Evolutionary conservation across 75 land plant species (phyloP), one percentile per base, ranked within the genome.

Genomic region (Pinus tabuliformis): DNA sequence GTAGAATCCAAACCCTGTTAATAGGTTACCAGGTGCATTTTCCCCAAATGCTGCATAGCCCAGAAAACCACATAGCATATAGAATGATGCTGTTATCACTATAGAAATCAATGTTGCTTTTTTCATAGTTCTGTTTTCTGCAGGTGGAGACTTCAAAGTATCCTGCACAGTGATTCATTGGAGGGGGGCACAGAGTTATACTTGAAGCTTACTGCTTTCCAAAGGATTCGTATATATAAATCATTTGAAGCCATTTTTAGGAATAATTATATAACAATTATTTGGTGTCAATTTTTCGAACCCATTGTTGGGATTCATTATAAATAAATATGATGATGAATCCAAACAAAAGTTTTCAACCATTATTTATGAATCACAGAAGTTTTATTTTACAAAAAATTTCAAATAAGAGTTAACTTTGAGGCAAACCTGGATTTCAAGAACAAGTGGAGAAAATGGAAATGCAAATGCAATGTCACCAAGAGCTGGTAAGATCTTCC

Each of bases 401-500:
- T 26, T 26, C 26, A 0, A 26, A 26, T 26, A 26, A 0, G 0
- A 26, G 33, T 33, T 33, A 33, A 33, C 2, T 33, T 2, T 33
- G 7, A 24, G 42, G 4, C n/a, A 37, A 58, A 92, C 98, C 91
- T 95, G 93, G 26, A 95, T 95, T 73, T 92, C 93, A n/a, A 90
- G n/a, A 62, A 92, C 81, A 56, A 95, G 87, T 7, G 84, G 58
- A 3, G 93, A 83, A 77, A 83, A 95, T 2, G 98, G 89, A 71
- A 81, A 95, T 59, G 98, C 89, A 78, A 95, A 95, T 11, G 98
- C 98, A 7, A 95, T 89, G 83, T 95, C 92, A 33, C 98, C 98
- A 26, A 95, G 64, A 33, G 96, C 98, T 83, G 87, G 91, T 26
- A 79, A 83, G 7, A 86, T 73, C 59, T 71, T 59, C 95, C 90